Base-by-base conservation (phyloP, 2,329 filamentous ascomycete genomes). In the Curvularia verruculosa region DNA sequence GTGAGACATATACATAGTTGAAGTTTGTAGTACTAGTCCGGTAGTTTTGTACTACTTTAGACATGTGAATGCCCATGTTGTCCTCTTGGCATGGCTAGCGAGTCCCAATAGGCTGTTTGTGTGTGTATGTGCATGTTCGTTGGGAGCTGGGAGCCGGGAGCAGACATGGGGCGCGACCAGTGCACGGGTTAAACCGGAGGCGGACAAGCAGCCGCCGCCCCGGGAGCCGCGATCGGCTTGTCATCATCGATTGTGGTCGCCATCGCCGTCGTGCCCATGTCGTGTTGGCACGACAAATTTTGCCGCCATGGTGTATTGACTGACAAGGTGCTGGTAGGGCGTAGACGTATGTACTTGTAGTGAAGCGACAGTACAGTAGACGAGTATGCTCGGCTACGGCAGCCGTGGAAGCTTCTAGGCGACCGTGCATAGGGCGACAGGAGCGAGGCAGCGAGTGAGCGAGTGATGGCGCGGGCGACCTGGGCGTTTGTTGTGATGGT, bases 401-500 rank as follows among this genome's bases (percentile, higher is more conserved):
- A 23, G 39, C 21, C 3, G 24, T 3, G 21, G 10, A 24, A 8
- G 19, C 10, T 8, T 41, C 39, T 12, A 15, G 13, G 21, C 5
- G n/a, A n/a, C n/a, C n/a, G n/a, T n/a, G n/a, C n/a, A n/a, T n/a
- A n/a, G n/a, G n/a, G 15, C 58, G 54, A 62, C 54, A 53, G 58
- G 57, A 58, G 37, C 40, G 34, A 12, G 12, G 40, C 29, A 28
- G 44, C 31, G 44, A 39, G 47, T 23, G 23, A 34, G 49, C 36
- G 23, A 39, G 2, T 28, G 45, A 55, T 24, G 36, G 15, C 21
- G 51, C 48, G 44, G 51, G 50, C 19, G 39, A 7, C 19, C 24
- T 39, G 50, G 58, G 58, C 26, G 58, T 56, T n/a, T 18, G 61
- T 65, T 58, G 63, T 72, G 69, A 69, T 73, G 69, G 70, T 73